phyloP scores from a whole-genome alignment of 495 filamentous ascomycete species.

The Lineolata rhizophorae region DNA sequence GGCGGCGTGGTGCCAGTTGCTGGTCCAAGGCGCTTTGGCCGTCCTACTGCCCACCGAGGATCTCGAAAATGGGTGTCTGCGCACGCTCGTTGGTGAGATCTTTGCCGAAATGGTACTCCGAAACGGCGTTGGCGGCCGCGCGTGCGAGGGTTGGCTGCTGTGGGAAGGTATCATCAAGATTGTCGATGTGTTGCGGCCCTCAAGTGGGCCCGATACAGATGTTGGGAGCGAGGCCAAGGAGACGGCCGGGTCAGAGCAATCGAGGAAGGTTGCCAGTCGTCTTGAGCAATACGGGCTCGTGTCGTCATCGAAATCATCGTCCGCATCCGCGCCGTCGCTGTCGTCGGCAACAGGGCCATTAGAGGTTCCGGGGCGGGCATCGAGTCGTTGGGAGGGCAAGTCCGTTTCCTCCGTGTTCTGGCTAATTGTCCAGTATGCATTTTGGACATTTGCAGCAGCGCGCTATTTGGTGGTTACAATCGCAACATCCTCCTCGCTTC shows the following conservation, averaged over 20 bases:
- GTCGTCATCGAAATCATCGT: slow-evolving; percentile 6
- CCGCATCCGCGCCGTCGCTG: too few species aligned
- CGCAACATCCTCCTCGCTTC: slow-evolving; percentile 27
- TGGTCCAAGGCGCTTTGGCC: slow-evolving; percentile 57
- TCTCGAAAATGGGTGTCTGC: slow-evolving; percentile 64
- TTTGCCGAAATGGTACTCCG: slow-evolving; percentile 70
- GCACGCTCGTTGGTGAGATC: slow-evolving; percentile 61
- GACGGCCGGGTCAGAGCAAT: not conserved
- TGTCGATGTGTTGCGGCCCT: slow-evolving; percentile 16
- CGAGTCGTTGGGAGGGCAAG: slow-evolving; percentile 2
- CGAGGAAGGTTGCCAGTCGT: slow-evolving; percentile 9
- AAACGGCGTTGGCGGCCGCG: slow-evolving; percentile 48
- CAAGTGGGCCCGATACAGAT: not conserved
- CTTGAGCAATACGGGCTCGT: slow-evolving; percentile 20
- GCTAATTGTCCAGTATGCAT: slow-evolving; percentile 44
- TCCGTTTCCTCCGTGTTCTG: slow-evolving; percentile 34
- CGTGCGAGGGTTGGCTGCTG: slow-evolving; percentile 68
- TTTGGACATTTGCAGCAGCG: slow-evolving; percentile 39
- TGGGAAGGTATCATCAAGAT: slow-evolving; percentile 59
- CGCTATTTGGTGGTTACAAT: slow-evolving; percentile 36
- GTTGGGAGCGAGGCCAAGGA: slow-evolving; percentile 5
- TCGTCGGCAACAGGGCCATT: too few species aligned
- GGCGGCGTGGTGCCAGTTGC: slow-evolving; percentile 53
- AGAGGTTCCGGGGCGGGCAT: too few species aligned
- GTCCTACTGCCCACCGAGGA: slow-evolving; percentile 81